Conservation (phyloP, 345 rosid genomes). For the Salix purpurea region DNA sequence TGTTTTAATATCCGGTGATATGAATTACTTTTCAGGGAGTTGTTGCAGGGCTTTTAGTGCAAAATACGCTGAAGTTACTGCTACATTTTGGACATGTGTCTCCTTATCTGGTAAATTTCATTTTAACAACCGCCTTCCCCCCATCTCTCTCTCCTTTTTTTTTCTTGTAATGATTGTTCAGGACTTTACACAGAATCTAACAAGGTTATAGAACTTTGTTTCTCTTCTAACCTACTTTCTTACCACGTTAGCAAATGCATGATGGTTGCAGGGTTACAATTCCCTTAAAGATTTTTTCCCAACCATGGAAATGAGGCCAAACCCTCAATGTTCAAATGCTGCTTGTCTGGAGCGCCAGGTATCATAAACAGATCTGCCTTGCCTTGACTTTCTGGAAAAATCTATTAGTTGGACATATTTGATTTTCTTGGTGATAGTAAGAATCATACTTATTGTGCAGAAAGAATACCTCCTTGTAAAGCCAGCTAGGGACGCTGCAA, state of each 20-base stretch:
- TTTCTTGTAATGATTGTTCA: neutral
- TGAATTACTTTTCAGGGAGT: constrained; percentile 64
- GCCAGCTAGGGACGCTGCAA: constrained; percentile 86
- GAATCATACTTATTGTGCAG: constrained; percentile 36
- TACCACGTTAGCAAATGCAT: neutral
- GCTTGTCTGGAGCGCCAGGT: constrained; percentile 94
- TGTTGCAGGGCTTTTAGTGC: constrained; percentile 90
- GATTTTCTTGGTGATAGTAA: constrained; percentile 8
- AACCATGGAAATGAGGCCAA: constrained; percentile 93
- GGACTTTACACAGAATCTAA: neutral
- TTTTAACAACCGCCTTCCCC: neutral
- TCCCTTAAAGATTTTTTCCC: constrained; percentile 95
- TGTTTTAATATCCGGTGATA: constrained; percentile 3
- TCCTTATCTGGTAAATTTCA: constrained; percentile 68
- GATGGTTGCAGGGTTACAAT: constrained; percentile 70
- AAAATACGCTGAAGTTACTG: constrained; percentile 79
- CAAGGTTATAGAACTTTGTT: neutral
- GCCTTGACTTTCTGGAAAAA: constrained; percentile 1
- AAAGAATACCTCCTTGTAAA: constrained; percentile 66
- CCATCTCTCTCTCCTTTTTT: constrained; percentile 1
- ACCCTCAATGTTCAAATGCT: constrained; percentile 86
- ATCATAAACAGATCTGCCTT: constrained; percentile 17
- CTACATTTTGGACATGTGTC: constrained; percentile 84
- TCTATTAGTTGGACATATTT: constrained; percentile 8
- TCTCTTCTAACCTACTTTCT: neutral